Percentiles rank a stretch among this genome's conserved stretches.
Evolutionary conservation across 495 filamentous ascomycete genomes (phyloP).

Genomic region (Endocarpon pusillum): DNA sequence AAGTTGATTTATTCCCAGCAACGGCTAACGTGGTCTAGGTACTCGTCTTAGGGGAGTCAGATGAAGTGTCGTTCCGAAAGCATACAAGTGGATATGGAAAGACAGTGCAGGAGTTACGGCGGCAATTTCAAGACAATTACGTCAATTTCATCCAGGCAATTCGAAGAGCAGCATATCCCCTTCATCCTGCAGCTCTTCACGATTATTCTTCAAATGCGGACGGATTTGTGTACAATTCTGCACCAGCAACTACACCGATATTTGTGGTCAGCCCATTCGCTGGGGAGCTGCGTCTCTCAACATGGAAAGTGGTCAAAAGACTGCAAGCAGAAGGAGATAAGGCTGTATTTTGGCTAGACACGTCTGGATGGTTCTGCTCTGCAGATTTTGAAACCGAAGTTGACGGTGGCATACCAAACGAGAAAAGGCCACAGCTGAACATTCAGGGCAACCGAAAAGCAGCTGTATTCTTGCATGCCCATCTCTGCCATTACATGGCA

Average conservation of each 20-base stretch:
- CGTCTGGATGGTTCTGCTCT: conserved; percentile 21
- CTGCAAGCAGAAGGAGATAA: conserved; percentile 18
- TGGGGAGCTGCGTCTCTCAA: conserved; percentile 24
- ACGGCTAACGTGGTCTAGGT: too few relatives aligned
- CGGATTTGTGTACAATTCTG: conserved; percentile 6
- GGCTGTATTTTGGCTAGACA: conserved; percentile 25
- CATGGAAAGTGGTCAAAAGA: conserved; percentile 17
- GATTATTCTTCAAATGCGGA: conserved; percentile 6
- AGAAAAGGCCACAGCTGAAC: conserved; percentile 13
- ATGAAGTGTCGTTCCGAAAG: too few relatives aligned
- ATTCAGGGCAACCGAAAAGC: conserved; percentile 21
- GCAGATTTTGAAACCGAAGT: conserved; percentile 11
- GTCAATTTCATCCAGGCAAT: conserved; percentile 21
- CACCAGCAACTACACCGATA: conserved; percentile 17
- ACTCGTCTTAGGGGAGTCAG: too few relatives aligned
- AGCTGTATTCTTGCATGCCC: conserved; percentile 24
- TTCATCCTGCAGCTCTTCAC: conserved; percentile 15
- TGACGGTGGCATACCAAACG: conserved; percentile 11
- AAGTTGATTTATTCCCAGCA: too few relatives aligned
- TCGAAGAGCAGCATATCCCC: conserved; percentile 20
- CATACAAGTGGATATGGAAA: too few relatives aligned
- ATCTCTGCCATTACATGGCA: conserved; percentile 23
- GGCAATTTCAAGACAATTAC: conserved; percentile 23
- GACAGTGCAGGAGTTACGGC: too few relatives aligned
- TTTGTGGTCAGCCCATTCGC: conserved; percentile 22